Percentiles rank a stretch among this genome's conserved stretches.
Evolutionary conservation across 2,329 filamentous ascomycete species (phyloP).

Genomic region (Thermochaetoides dissita): DNA sequence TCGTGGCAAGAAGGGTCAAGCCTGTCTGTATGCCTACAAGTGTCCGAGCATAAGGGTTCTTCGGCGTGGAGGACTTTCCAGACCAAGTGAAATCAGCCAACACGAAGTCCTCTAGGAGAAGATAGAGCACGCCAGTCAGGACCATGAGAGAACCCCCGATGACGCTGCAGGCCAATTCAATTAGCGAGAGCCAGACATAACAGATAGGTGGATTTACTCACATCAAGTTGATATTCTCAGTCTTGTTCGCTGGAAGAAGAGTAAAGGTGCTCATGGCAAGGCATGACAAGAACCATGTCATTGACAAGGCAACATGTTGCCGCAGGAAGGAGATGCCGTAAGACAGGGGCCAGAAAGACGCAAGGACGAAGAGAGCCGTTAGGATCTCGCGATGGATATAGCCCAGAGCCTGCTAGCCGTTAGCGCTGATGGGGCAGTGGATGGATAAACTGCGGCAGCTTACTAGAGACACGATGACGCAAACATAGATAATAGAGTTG

Average conservation of each 20-base stretch:
- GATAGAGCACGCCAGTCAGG: conserved; percentile 59
- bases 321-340: conserved; percentile 62
- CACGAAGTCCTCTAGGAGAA: conserved; percentile 59
- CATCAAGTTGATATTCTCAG: conserved; percentile 64
- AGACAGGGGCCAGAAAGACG: conserved; percentile 60
- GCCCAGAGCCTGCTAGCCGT: conserved; percentile 55
- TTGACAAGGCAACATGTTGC: conserved; percentile 47
- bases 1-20: conserved; percentile 63
- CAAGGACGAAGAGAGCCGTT: conserved; percentile 64
- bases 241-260: conserved; percentile 71
- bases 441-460: conserved; percentile 17
- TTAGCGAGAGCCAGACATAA: conserved; percentile 10
- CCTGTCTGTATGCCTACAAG: conserved; percentile 63
- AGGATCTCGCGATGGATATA: conserved; percentile 86
- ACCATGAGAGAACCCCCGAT: conserved; percentile 69
- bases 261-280: conserved; percentile 82
- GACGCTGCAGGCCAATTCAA: conserved; percentile 33
- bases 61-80: conserved; percentile 14
- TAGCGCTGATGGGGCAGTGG: no score
- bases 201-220: conserved; percentile 27
- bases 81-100: conserved; percentile 29
- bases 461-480: conserved; percentile 65
- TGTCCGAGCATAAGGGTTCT: conserved; percentile 37
- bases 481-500: conserved; percentile 54
- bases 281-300: conserved; percentile 65